phyloP scores from a whole-genome alignment of 2,329 filamentous ascomycete species.

The Apiospora kogelbergensis region DNA sequence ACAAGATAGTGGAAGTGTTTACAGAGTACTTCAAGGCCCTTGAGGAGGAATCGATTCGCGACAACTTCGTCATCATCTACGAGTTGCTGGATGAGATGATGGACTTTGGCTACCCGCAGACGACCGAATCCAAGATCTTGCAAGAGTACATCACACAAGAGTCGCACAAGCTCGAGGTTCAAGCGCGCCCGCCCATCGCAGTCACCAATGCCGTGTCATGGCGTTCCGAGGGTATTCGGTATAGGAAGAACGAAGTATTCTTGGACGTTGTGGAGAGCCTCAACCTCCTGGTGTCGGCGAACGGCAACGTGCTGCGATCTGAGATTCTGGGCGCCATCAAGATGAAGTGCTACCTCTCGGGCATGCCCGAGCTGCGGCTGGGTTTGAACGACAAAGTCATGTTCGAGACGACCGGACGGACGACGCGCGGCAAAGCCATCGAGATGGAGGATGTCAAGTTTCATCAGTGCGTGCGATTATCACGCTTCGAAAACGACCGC shows the following conservation, averaged over 20 bases:
- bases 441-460: slow-evolving; percentile 99
- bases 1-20: slow-evolving; percentile 98
- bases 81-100: slow-evolving; percentile 99
- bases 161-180: slow-evolving; percentile 96
- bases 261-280: slow-evolving; percentile 95
- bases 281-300: slow-evolving; percentile 91
- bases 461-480: slow-evolving; percentile 94
- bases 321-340: slow-evolving; percentile 97
- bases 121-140: slow-evolving; percentile 96
- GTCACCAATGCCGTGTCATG: slow-evolving; percentile 98
- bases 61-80: slow-evolving; percentile 99
- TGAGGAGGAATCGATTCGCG: slow-evolving; percentile 96
- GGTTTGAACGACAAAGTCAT: slow-evolving; percentile 99
- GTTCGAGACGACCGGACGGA: slow-evolving; percentile 96
- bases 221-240: slow-evolving; percentile 96
- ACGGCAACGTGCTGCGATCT: slow-evolving; percentile 91
- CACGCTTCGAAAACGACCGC: slow-evolving; percentile 95
- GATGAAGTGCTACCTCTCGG: slow-evolving; percentile 99
- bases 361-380: slow-evolving; percentile 93
- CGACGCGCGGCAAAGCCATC: slow-evolving; percentile 92
- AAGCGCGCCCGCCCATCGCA: slow-evolving; percentile 92
- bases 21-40: slow-evolving; percentile 99
- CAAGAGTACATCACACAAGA: slow-evolving; percentile 99
- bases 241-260: slow-evolving; percentile 99
- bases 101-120: slow-evolving; percentile 99